Evolutionary conservation across 139 green algal species (phyloP), one percentile per base, ranked within the genome.

Genomic region (Desmodesmus armatus): DNA sequence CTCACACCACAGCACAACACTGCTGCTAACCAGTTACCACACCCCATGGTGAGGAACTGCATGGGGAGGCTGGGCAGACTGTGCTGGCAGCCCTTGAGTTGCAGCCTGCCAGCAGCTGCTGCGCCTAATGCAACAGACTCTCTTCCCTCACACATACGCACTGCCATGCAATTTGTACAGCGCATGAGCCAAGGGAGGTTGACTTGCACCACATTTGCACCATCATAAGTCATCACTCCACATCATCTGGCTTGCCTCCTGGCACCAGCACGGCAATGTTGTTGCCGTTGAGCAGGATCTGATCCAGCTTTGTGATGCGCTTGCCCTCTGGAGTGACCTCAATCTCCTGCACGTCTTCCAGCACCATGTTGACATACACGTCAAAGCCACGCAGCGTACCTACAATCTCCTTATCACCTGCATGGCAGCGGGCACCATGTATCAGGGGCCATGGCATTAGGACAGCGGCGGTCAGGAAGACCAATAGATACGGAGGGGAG

Each of bases 281-380:
- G 93, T 99, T 99, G 71, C 98, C 97, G 78, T 99, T 99, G 9
- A 99, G 90, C 76, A 99, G 89, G 49, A 99, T 99, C 79, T 96
- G 91, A 51, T 99, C 96, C 87, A 99, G 88, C 65, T 96, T 89
- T 17, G 91, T 97, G 11, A 91, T 90, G 41, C 93, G 85, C 75
- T 87, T 91, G 37, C 97, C 97, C 74, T 98, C 96, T 11, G 93
- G 82, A 3, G 94, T 97, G 33, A 91, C 86, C 84, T 99, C 97
- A 33, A 96, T 97, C 87, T 99, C 97, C 7, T 91, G 96, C 7
- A 99, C 97, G 72, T 99, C 95, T 80, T 99, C 96, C 44, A 99
- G 92, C 58, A 99, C 98, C 97, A 99, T 99, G 90, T 99, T 99
- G 2, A 99, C 98, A 85, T 98, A 99, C 2, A 98, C 94, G 75